These are phyloP conservation scores for Chenopodium berlandieri DNA, from an alignment of 148 eudicot genomes.

Conservation along the genomic window DNA sequence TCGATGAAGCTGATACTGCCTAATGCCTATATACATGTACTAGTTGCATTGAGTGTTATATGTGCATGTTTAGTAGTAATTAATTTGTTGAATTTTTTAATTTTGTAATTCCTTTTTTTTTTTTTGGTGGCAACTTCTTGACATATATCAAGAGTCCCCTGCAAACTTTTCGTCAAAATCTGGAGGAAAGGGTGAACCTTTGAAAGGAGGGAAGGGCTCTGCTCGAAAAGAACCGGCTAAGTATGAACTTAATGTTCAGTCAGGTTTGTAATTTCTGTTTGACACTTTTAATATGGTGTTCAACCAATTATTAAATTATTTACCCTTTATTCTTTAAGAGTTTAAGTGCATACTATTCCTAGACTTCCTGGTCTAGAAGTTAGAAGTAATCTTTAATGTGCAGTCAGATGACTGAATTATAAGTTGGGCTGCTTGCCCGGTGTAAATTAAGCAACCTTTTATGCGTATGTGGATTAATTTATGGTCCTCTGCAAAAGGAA, in stretches of 20 bases:
- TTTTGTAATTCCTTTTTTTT: not conserved
- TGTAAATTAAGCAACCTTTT: too few species aligned
- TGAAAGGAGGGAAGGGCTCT: slow-evolving; percentile 48
- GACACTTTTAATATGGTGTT: not conserved
- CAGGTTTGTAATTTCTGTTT: slow-evolving; percentile 43
- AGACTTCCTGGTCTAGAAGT: too few species aligned
- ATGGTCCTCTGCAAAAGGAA: too few species aligned
- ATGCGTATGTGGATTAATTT: too few species aligned
- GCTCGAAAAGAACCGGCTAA: slow-evolving; percentile 39
- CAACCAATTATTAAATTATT: not conserved
- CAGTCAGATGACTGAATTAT: too few species aligned
- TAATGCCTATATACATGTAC: not conserved
- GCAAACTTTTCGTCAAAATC: slow-evolving; percentile 28
- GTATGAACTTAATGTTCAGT: slow-evolving; percentile 49
- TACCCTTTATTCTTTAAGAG: not conserved
- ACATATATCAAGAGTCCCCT: slow-evolving; percentile 10
- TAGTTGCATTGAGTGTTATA: not conserved
- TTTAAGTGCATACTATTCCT: not conserved
- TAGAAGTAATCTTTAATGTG: too few species aligned
- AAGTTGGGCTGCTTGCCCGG: too few species aligned
- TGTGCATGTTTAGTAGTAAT: not conserved
- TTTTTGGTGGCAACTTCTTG: not conserved
- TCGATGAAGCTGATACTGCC: not conserved
- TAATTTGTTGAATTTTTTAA: slow-evolving; percentile 17
- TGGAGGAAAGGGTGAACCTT: slow-evolving; percentile 45